These are phyloP conservation scores for Leucoagaricus sp. DNA, from an alignment of 1,284 basidiomycete species.

Conservation along the genomic window DNA sequence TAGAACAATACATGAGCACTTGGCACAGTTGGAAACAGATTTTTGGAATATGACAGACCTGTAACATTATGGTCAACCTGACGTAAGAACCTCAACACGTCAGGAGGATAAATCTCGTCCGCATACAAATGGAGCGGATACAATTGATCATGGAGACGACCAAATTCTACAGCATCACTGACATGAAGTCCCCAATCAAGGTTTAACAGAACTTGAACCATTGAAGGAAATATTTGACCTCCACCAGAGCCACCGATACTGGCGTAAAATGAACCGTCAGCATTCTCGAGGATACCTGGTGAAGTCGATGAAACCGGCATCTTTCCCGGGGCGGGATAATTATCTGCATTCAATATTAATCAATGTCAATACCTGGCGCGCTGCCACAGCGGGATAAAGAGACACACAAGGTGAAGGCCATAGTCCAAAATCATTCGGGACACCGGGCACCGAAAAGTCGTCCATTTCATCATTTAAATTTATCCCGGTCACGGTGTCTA, in stretches of 20 bases:
- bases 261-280: conserved; percentile 69
- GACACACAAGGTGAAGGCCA: conserved; percentile 79
- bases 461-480: conserved; percentile 94
- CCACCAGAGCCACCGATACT: conserved; percentile 88
- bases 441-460: conserved; percentile 85
- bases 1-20: too few relatives aligned
- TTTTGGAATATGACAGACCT: conserved; percentile 39
- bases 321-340: conserved; percentile 86
- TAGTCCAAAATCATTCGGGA: conserved; percentile 82
- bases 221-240: conserved; percentile 78
- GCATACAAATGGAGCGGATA: conserved; percentile 67
- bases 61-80: conserved; percentile 74
- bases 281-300: conserved; percentile 79
- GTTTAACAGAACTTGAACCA: conserved; percentile 85
- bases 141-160: conserved; percentile 92
- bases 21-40: conserved; percentile 35
- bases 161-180: conserved; percentile 80
- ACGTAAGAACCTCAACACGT: conserved; percentile 57
- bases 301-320: conserved; percentile 84
- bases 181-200: conserved; percentile 82
- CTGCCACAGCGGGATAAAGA: not conserved
- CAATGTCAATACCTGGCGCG: not conserved
- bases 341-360: conserved; percentile 66
- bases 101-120: conserved; percentile 61
- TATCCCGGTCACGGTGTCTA: conserved; percentile 85